A percentile compares a stretch with the other conserved stretches of the same genome.
These are phyloP conservation scores for Nidula microcarpa DNA, from an alignment of 768 basidiomycete species.

Conservation along the genomic window DNA sequence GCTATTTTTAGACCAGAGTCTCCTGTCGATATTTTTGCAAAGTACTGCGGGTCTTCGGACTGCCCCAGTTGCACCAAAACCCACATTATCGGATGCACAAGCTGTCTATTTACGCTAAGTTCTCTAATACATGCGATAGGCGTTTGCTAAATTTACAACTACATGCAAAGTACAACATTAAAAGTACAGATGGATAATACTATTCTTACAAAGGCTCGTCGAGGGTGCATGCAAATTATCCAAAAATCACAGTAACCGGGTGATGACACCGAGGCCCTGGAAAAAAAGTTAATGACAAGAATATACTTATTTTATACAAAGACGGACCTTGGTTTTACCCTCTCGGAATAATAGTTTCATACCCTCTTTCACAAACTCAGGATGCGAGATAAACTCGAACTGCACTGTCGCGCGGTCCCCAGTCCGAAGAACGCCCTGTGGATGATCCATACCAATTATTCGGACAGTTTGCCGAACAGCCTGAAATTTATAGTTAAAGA, in stretches of 20 bases:
- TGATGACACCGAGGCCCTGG: conserved; percentile 78
- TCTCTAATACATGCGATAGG: too few relatives aligned
- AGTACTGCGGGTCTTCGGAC: too few relatives aligned
- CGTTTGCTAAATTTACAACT: too few relatives aligned
- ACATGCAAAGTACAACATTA: too few relatives aligned
- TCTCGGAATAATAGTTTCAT: conserved; percentile 94
- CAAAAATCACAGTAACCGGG: conserved; percentile 48
- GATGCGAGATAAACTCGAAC: conserved; percentile 91
- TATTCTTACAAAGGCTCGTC: too few relatives aligned
- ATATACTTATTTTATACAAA: background rate
- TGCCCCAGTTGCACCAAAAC: too few relatives aligned
- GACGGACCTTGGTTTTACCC: conserved; percentile 86
- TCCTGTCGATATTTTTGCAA: too few relatives aligned
- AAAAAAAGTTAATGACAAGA: conserved; percentile 5
- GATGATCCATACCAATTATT: conserved; percentile 88
- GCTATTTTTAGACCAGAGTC: too few relatives aligned
- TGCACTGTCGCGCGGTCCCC: conserved; percentile 93
- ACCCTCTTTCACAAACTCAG: conserved; percentile 90
- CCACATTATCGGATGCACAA: too few relatives aligned
- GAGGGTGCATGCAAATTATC: background rate
- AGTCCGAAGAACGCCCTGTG: conserved; percentile 84
- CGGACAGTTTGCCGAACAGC: conserved; percentile 90
- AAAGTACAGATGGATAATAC: too few relatives aligned
- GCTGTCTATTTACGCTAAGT: too few relatives aligned
- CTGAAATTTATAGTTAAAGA: conserved; percentile 27